Conservation (phyloP, 164 flowering plant genomes). For the Malania oleifera region DNA sequence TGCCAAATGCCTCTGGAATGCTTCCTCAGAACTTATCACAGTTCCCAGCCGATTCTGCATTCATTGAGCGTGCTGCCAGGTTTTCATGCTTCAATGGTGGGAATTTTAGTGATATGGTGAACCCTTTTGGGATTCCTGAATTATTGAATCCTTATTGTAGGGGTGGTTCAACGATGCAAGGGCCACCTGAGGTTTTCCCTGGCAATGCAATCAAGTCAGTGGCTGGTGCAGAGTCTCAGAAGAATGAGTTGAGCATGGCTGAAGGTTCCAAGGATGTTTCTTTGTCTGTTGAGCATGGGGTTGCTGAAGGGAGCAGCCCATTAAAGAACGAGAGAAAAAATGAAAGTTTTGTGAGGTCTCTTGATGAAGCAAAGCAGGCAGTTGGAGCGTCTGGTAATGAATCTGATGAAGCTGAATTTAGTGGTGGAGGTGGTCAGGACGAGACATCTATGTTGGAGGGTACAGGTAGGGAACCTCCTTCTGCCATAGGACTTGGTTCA, state of each 20-base stretch:
- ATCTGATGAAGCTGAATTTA: slow-evolving; percentile 63
- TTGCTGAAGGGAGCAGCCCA: slow-evolving; percentile 43
- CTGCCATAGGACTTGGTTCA: slow-evolving; percentile 32
- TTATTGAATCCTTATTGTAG: slow-evolving; percentile 36
- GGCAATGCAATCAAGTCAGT: slow-evolving; percentile 23
- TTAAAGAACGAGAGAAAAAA: slow-evolving; percentile 36
- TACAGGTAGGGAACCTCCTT: slow-evolving; percentile 32
- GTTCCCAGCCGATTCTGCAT: slow-evolving; percentile 75
- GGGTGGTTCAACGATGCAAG: slow-evolving; percentile 31
- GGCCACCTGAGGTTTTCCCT: slow-evolving; percentile 27
- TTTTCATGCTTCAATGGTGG: slow-evolving; percentile 75
- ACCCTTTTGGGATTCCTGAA: slow-evolving; percentile 40
- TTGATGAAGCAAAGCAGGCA: slow-evolving; percentile 47
- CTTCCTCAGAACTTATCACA: slow-evolving; percentile 67
- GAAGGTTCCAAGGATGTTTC: slow-evolving; percentile 39
- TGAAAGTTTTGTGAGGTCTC: slow-evolving; percentile 31
- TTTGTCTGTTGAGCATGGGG: slow-evolving; percentile 26
- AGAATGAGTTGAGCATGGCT: slow-evolving; percentile 26
- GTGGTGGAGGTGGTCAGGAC: slow-evolving; percentile 48
- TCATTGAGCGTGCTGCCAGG: slow-evolving; percentile 90
- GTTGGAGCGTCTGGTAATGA: slow-evolving; percentile 43
- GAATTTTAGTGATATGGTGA: slow-evolving; percentile 53
- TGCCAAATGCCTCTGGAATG: slow-evolving; percentile 45
- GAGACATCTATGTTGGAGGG: slow-evolving; percentile 37
- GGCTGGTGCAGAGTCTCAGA: slow-evolving; percentile 30